Evolutionary conservation across 352 stramenopile genomes (phyloP).

Genomic region (Achlya hypogyna): DNA sequence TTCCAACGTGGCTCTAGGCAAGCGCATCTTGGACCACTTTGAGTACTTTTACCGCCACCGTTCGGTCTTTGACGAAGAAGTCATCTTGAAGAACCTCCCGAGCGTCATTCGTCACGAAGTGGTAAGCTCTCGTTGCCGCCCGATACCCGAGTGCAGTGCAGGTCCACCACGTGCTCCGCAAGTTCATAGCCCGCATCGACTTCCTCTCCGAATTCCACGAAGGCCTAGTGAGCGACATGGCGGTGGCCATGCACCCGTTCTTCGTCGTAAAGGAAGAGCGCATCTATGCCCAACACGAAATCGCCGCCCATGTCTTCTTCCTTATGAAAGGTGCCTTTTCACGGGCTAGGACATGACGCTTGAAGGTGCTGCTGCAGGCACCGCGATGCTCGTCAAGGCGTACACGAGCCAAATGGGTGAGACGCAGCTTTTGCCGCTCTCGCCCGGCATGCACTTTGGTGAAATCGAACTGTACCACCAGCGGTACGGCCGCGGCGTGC

Average conservation of each 20-base stretch:
- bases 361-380: too few relatives aligned
- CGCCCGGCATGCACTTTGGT: slow-evolving; percentile 66
- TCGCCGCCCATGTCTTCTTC: slow-evolving; percentile 78
- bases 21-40: slow-evolving; percentile 68
- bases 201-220: slow-evolving; percentile 73
- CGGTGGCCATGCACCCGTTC: slow-evolving; percentile 73
- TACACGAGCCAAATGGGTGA: slow-evolving; percentile 36
- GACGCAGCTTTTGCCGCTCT: slow-evolving; percentile 33
- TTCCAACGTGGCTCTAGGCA: slow-evolving; percentile 30
- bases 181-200: slow-evolving; percentile 54
- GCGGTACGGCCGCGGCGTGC: slow-evolving; percentile 66
- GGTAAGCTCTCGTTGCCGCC: slow-evolving; percentile 24
- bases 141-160: slow-evolving; percentile 18
- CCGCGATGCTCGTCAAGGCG: slow-evolving; percentile 45
- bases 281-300: slow-evolving; percentile 72
- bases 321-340: slow-evolving; percentile 70
- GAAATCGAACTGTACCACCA: slow-evolving; percentile 82
- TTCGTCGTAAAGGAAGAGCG: slow-evolving; percentile 65
- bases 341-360: too few relatives aligned
- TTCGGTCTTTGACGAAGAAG: slow-evolving; percentile 70
- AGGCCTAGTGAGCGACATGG: slow-evolving; percentile 74
- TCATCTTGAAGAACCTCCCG: slow-evolving; percentile 55
- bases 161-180: slow-evolving; percentile 68
- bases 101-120: slow-evolving; percentile 75
- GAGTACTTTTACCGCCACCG: slow-evolving; percentile 82